Conservation (phyloP, 2,329 filamentous ascomycete genomes). For the Epichloe elymi region DNA sequence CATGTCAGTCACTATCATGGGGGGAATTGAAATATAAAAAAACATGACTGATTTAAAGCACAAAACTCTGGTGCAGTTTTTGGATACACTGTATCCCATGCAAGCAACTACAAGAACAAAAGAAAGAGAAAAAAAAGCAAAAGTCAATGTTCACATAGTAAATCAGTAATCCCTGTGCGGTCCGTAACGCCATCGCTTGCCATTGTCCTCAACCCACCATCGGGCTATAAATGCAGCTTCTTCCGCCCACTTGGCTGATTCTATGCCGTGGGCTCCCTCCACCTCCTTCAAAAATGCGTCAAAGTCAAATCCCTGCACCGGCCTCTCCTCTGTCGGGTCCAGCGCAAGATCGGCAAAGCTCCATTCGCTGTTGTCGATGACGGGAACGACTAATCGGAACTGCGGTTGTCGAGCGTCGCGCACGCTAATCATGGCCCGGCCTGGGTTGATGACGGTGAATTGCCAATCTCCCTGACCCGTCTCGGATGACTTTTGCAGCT, state of each 20-base stretch:
- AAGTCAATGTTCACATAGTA: conserved; percentile 18
- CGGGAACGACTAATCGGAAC: conserved; percentile 19
- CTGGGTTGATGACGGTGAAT: conserved; percentile 21
- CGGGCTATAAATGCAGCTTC: conserved; percentile 20
- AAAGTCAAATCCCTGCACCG: conserved; percentile 14
- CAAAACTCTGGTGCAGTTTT: no score
- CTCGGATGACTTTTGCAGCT: conserved; percentile 10
- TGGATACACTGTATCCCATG: no score
- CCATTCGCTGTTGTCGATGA: conserved; percentile 20
- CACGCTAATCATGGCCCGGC: conserved; percentile 19
- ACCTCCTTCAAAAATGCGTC: conserved; percentile 11
- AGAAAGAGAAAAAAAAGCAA: background rate
- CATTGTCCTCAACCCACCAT: conserved; percentile 23
- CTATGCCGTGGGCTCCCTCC: conserved; percentile 11
- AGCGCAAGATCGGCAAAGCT: conserved; percentile 15
- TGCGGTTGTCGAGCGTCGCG: conserved; percentile 18
- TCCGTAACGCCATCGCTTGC: conserved; percentile 19
- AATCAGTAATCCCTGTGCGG: conserved; percentile 3
- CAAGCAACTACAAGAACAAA: no score
- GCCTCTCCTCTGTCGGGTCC: conserved; percentile 17
- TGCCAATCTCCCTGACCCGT: conserved; percentile 18
- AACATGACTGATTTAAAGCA: no score
- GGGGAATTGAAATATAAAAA: no score
- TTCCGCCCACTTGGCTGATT: conserved; percentile 18
- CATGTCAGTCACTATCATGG: no score